Evolutionary conservation across 495 filamentous ascomycete genomes (phyloP), one percentile per base, ranked within the genome.

Genomic region (Recurvomyces mirabilis): DNA sequence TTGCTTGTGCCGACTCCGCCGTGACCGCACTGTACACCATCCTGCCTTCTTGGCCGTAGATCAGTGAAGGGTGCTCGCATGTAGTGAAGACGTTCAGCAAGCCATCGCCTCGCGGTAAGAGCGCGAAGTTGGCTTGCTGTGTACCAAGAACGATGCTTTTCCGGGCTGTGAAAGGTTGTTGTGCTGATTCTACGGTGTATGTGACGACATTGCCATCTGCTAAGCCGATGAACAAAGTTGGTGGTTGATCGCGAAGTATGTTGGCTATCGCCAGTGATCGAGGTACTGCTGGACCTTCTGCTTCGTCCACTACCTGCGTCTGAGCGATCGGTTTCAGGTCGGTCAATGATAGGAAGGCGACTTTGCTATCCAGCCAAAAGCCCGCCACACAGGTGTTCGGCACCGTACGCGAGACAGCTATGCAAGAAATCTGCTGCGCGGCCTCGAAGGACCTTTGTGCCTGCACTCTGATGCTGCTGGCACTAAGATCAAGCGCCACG

Each of bases 11-110:
- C 37, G 85, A 78, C 53, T 94, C 84, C 1, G 87, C 87, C 38
- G 93, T 96, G n/a, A 95, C 81, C 1, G 93, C 86, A 14, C 87
- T 93, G 68, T 91, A 99, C 5, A 94, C 78, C 21, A 94, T 79
- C 10, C 88, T 74, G 1, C 82, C 85, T 56, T 96, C 86, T 5
- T 79, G 78, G 14, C 79, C 81, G 52, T 96, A 95, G 38, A 96
- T 93, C 37, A 99, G 60, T 51, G 82, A 93, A 13, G 91, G 84
- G 55, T 95, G 84, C 49, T 96, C 91, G 52, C 86, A 94, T 0
- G 83, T 89, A 1, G 88, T 85, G 54, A 99, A 93, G 0, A 99
- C 82, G 59, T 84, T 93, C 58, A 72, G 82, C 4, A 49, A 23
- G 13, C 69, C 67, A 41, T 78, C 70, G 11, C 64, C 67, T 36